These are phyloP conservation scores for Capsicum baccatum DNA, from an alignment of 257 asterid genomes.

Conservation along the genomic window DNA sequence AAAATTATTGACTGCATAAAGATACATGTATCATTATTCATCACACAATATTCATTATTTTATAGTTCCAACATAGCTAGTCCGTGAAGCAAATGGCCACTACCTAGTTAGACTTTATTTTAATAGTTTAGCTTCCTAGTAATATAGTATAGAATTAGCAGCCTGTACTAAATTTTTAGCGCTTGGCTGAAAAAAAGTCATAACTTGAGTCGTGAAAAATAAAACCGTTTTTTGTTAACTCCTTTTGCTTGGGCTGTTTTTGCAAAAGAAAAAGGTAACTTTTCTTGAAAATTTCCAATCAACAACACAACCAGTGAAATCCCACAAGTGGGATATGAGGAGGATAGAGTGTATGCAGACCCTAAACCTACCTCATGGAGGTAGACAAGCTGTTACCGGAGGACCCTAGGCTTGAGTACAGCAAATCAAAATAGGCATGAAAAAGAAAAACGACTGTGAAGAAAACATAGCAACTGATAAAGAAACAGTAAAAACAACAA, in stretches of 20 bases:
- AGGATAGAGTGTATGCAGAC: not conserved
- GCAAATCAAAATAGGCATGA: too few relatives aligned
- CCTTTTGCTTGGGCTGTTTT: not conserved
- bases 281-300: not conserved
- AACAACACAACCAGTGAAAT: too few relatives aligned
- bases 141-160: not conserved
- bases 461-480: too few relatives aligned
- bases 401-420: too few relatives aligned
- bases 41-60: not conserved
- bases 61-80: not conserved
- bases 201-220: not conserved
- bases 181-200: not conserved
- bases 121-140: not conserved
- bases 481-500: too few relatives aligned
- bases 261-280: not conserved
- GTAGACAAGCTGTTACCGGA: too few relatives aligned
- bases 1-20: not conserved
- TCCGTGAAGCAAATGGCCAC: not conserved
- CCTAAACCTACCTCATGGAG: not conserved
- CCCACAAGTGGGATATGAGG: not conserved
- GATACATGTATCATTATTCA: not conserved
- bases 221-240: not conserved
- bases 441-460: too few relatives aligned
- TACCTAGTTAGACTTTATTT: not conserved
- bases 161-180: not conserved